These are phyloP conservation scores for Rhizophora mangle DNA, from an alignment of 345 rosid genomes.

Conservation along the genomic window DNA sequence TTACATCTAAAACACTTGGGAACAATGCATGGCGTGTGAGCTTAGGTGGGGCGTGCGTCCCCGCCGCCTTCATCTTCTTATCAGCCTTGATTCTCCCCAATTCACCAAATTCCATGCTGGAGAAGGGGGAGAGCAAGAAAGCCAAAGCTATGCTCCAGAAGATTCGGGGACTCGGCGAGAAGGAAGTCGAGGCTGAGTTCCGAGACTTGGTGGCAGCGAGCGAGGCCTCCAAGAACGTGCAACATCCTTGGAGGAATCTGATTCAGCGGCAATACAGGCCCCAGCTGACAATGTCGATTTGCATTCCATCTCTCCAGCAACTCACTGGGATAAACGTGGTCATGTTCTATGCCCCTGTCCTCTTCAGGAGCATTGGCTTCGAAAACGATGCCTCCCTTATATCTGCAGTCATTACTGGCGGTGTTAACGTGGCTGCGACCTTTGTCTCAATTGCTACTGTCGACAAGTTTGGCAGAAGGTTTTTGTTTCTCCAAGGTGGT, in stretches of 20 bases:
- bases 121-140: conserved; percentile 2
- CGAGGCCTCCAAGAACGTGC: not conserved
- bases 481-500: conserved; percentile 11
- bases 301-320: conserved; percentile 14
- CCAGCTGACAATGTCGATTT: conserved; percentile 12
- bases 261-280: conserved; percentile 11
- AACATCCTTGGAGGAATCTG: conserved; percentile 6
- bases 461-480: conserved; percentile 14
- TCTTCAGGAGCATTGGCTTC: conserved; percentile 7
- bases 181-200: conserved; percentile 8
- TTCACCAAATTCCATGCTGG: conserved; percentile 14
- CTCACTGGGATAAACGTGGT: conserved; percentile 21
- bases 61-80: conserved; percentile 1
- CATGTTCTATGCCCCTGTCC: conserved; percentile 21
- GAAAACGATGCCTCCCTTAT: conserved; percentile 7
- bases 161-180: not conserved
- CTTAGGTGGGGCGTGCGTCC: conserved; percentile 9
- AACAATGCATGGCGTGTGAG: conserved; percentile 9
- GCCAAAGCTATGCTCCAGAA: not conserved
- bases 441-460: not conserved
- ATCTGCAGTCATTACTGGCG: conserved; percentile 6
- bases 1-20: conserved; percentile 12
- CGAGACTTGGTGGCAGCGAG: conserved; percentile 14
- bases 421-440: conserved; percentile 7
- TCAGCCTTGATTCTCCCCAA: not conserved